Conservation (phyloP, 2,329 filamentous ascomycete genomes). For the Phyllosticta citribraziliensis region DNA sequence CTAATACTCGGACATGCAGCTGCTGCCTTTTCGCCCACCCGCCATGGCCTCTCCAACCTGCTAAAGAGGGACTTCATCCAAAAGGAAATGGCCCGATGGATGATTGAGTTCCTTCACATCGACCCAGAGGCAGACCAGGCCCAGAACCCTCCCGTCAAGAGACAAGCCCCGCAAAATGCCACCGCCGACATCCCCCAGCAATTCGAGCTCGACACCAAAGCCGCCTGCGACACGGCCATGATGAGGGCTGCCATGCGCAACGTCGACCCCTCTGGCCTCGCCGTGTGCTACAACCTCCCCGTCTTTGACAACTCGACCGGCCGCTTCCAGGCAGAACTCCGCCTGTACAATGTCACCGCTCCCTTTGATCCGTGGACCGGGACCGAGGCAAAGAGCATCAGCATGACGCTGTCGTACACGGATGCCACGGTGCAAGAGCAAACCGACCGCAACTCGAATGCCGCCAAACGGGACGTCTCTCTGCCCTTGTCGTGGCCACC, state of each 20-base stretch:
- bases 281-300: conserved; percentile 74
- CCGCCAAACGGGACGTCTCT: conserved; percentile 17
- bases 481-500: conserved; percentile 17
- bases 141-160: conserved; percentile 12
- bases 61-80: conserved; percentile 25
- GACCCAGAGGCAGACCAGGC: conserved; percentile 25
- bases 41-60: conserved; percentile 17
- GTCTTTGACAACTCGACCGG: conserved; percentile 58
- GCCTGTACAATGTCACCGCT: conserved; percentile 59
- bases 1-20: conserved; percentile 20
- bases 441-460: conserved; percentile 23
- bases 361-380: conserved; percentile 41
- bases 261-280: conserved; percentile 65
- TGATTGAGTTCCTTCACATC: conserved; percentile 15
- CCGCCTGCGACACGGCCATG: conserved; percentile 52
- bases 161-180: neutral
- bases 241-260: conserved; percentile 43
- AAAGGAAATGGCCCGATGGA: conserved; percentile 13
- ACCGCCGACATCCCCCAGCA: conserved; percentile 14
- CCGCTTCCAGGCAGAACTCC: conserved; percentile 65
- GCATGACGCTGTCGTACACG: conserved; percentile 32
- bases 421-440: conserved; percentile 31
- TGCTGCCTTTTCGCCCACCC: neutral
- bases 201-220: conserved; percentile 29
- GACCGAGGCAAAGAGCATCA: conserved; percentile 30